These are phyloP conservation scores for Fusarium torulosum DNA, from an alignment of 2,329 filamentous ascomycete species.

Conservation along the genomic window DNA sequence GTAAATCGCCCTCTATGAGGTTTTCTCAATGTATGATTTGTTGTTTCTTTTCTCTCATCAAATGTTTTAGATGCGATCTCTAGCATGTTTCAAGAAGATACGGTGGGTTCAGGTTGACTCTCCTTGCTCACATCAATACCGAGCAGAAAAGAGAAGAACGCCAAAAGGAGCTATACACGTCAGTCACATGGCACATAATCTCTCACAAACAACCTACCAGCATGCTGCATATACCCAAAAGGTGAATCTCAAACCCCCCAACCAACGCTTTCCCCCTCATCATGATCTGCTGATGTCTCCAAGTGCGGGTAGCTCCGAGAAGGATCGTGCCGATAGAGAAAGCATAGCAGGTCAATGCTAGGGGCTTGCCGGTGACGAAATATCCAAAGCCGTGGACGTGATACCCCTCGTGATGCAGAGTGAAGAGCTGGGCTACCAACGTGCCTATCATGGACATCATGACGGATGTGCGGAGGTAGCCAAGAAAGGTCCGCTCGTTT, in stretches of 20 bases:
- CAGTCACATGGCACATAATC: background rate
- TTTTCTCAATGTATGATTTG: background rate
- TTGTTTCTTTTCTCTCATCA: background rate
- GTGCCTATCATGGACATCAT: constrained; percentile 76
- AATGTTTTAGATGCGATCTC: background rate
- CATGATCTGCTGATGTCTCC: constrained; percentile 51
- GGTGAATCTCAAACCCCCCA: constrained; percentile 50
- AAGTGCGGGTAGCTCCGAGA: constrained; percentile 50
- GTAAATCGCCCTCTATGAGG: background rate
- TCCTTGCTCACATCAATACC: constrained; percentile 41
- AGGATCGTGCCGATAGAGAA: constrained; percentile 55
- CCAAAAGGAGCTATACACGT: constrained; percentile 38
- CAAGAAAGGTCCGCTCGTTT: constrained; percentile 80
- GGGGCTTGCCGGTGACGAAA: constrained; percentile 69
- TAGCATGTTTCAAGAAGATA: background rate
- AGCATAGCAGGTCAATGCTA: constrained; percentile 60
- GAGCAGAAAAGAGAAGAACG: constrained; percentile 44
- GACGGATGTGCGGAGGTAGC: constrained; percentile 77
- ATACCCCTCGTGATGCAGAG: constrained; percentile 55
- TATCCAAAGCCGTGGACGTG: constrained; percentile 65
- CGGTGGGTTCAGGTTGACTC: background rate
- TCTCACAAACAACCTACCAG: constrained; percentile 25
- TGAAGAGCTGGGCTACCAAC: constrained; percentile 75
- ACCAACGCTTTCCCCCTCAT: constrained; percentile 49
- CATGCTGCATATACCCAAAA: constrained; percentile 37